Evolutionary conservation across 805 yeast species (phyloP).

Genomic region (Tetrapisispora iriomotensis): DNA sequence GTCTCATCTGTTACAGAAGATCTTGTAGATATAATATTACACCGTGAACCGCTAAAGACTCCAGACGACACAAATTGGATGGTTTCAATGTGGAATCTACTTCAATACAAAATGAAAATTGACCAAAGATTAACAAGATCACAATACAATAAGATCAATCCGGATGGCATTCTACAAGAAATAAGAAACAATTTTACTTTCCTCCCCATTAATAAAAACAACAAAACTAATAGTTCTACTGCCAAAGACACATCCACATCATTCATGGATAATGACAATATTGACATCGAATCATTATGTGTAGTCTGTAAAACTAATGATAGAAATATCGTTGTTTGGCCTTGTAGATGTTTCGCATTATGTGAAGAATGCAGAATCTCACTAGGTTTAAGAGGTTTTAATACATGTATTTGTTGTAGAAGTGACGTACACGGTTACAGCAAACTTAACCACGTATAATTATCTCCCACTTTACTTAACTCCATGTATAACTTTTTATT

Average conservation of each 20-base stretch:
- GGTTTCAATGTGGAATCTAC: conserved; percentile 23
- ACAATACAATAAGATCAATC: conserved; percentile 23
- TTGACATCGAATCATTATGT: conserved; percentile 40
- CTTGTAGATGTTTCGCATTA: conserved; percentile 80
- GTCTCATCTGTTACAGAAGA: conserved; percentile 3
- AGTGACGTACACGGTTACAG: conserved; percentile 52
- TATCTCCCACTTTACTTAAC: too few relatives aligned
- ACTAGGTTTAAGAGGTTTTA: conserved; percentile 60
- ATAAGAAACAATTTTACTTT: too few relatives aligned
- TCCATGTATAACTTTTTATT: background rate
- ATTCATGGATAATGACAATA: conserved; percentile 2
- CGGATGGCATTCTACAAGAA: conserved; percentile 24
- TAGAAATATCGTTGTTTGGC: conserved; percentile 81
- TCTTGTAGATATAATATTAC: conserved; percentile 1
- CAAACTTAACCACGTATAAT: conserved; percentile 28
- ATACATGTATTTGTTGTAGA: conserved; percentile 80
- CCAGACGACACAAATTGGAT: conserved; percentile 17
- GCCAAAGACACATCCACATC: conserved; percentile 4
- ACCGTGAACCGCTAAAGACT: background rate
- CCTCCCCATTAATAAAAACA: too few relatives aligned
- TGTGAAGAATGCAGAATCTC: conserved; percentile 77
- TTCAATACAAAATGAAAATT: conserved; percentile 15
- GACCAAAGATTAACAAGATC: conserved; percentile 30
- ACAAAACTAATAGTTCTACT: too few relatives aligned
- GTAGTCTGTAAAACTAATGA: conserved; percentile 72